A percentile compares a stretch with the other conserved stretches of the same genome.
Conservation (phyloP, 768 basidiomycete species). For the Russula olivacea region DNA sequence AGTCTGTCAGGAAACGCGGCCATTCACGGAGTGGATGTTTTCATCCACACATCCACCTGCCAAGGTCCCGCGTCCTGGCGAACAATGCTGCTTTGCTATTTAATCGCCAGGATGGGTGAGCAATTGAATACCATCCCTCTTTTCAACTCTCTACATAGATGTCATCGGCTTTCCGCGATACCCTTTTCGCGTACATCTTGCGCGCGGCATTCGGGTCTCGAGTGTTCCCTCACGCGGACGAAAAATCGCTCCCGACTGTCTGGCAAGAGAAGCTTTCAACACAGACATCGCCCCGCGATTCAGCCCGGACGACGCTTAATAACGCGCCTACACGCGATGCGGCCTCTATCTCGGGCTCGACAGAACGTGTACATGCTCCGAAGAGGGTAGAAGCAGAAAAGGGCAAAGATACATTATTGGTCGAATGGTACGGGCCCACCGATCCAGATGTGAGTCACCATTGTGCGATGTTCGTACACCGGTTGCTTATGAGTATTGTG, state of each 20-base stretch:
- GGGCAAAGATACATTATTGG: conserved; percentile 26
- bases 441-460: conserved; percentile 22
- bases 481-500: not conserved
- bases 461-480: too few species aligned
- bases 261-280: conserved; percentile 17
- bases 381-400: conserved; percentile 11
- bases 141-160: conserved; percentile 2
- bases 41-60: too few species aligned
- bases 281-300: conserved; percentile 7
- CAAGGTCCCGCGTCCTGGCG: not conserved
- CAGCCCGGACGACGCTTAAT: not conserved
- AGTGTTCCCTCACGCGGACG: conserved; percentile 25
- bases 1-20: too few species aligned
- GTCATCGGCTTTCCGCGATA: conserved; percentile 29
- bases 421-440: conserved; percentile 29
- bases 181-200: conserved; percentile 31
- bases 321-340: not conserved
- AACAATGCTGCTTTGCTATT: conserved; percentile 3
- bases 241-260: conserved; percentile 17
- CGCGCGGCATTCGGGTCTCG: conserved; percentile 28
- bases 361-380: not conserved
- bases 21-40: too few species aligned
- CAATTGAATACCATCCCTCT: not conserved
- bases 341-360: conserved; percentile 8
- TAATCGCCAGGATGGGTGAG: not conserved